Percentiles rank a stretch among this genome's conserved stretches.
phyloP scores from a whole-genome alignment of 768 basidiomycete species.

The Lactarius vividus region DNA sequence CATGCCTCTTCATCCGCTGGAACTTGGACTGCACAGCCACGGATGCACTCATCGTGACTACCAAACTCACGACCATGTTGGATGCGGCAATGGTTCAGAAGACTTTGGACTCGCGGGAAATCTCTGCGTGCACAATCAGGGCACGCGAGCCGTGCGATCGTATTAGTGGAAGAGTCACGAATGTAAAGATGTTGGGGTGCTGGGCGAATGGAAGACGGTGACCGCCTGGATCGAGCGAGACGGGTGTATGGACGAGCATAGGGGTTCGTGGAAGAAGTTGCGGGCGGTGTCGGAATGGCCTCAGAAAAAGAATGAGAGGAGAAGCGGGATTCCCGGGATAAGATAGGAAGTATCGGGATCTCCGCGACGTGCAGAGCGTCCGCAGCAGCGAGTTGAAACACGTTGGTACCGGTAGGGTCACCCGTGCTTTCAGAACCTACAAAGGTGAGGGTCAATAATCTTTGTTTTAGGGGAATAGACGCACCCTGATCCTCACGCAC shows the following conservation, averaged over 20 bases:
- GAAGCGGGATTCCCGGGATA: constrained; percentile 33
- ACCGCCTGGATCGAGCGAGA: constrained; percentile 29
- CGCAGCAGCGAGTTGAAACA: constrained; percentile 42
- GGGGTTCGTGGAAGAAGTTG: constrained; percentile 28
- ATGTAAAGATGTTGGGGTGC: constrained; percentile 36
- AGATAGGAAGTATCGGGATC: constrained; percentile 39
- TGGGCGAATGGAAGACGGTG: constrained; percentile 31
- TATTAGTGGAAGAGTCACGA: constrained; percentile 35
- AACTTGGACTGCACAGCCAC: constrained; percentile 42
- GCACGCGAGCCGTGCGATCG: constrained; percentile 42
- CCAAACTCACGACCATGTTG: constrained; percentile 47
- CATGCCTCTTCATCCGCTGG: constrained; percentile 35
- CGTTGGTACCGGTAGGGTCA: constrained; percentile 9
- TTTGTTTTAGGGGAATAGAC: background rate
- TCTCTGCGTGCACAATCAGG: constrained; percentile 45
- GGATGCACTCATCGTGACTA: constrained; percentile 52
- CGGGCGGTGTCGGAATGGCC: constrained; percentile 27
- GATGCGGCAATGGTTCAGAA: constrained; percentile 53
- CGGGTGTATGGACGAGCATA: constrained; percentile 32
- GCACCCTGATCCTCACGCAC: constrained; percentile 3
- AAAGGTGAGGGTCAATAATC: background rate
- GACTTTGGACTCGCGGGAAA: constrained; percentile 50
- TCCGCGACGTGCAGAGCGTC: constrained; percentile 45
- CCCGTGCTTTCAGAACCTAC: constrained; percentile 2
- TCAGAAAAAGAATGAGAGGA: constrained; percentile 28